These are phyloP conservation scores for Leishmania martiniquensis DNA, from an alignment of 208 protist species.

Conservation along the genomic window DNA sequence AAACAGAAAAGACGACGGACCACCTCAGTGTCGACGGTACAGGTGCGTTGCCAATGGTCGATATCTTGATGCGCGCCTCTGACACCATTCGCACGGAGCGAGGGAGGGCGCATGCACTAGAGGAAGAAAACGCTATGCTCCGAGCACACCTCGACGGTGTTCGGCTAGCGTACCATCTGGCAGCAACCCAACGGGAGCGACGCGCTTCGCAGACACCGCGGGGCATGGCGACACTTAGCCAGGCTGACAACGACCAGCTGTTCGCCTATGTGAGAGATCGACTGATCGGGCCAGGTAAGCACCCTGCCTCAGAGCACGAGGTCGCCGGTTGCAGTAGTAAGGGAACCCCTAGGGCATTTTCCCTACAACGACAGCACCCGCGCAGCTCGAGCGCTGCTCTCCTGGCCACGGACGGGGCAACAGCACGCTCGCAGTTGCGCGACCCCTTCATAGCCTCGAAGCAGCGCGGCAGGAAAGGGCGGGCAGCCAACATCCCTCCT, in stretches of 20 bases:
- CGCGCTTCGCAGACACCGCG: neutral
- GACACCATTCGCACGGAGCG: conserved; percentile 31
- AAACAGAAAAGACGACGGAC: neutral
- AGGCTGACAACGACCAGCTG: neutral
- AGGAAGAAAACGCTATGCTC: conserved; percentile 24
- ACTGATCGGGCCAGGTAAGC: neutral
- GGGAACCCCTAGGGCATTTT: neutral
- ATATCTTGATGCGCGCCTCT: conserved; percentile 29
- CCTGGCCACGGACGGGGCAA: neutral
- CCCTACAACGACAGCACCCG: neutral
- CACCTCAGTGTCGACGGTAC: neutral
- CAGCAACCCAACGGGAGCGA: neutral
- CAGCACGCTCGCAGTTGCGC: neutral
- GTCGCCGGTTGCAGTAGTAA: neutral
- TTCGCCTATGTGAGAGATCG: conserved; percentile 15
- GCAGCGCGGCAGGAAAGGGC: conserved; percentile 9
- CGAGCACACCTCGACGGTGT: conserved; percentile 20
- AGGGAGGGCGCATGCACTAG: conserved; percentile 15
- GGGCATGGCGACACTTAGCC: neutral
- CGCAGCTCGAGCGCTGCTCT: neutral
- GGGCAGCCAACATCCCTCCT: neutral
- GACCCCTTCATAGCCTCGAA: conserved; percentile 3
- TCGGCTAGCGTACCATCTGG: conserved; percentile 14
- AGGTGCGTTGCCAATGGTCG: conserved; percentile 7
- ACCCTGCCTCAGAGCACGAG: neutral